Evolutionary conservation across 345 rosid species (phyloP).

Genomic region (Salix caprea): DNA sequence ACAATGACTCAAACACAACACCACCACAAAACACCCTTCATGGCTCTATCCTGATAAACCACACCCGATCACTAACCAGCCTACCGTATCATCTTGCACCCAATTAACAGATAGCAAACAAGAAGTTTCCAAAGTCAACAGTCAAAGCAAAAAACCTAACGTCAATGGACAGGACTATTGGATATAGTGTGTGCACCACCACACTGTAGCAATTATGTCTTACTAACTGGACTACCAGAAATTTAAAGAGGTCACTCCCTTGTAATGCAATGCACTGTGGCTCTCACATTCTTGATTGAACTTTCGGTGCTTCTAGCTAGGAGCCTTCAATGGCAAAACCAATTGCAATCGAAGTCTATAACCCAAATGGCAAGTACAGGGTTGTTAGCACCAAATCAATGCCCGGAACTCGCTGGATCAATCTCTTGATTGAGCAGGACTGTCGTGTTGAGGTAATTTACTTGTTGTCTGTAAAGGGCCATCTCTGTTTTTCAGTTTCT

Average conservation of each 20-base stretch:
- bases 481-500: not conserved
- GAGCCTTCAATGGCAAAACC: slow-evolving; percentile 75
- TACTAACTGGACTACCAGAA: slow-evolving; percentile 3
- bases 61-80: not conserved
- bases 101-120: not conserved
- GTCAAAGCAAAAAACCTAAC: not conserved
- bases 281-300: not conserved
- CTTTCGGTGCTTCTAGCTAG: not conserved
- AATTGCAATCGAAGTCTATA: slow-evolving; percentile 80
- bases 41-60: slow-evolving; percentile 1
- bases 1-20: not conserved
- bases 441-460: slow-evolving; percentile 79
- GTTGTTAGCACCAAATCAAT: slow-evolving; percentile 91
- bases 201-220: not conserved
- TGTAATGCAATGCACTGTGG: not conserved
- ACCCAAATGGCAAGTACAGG: slow-evolving; percentile 87
- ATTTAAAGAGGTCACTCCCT: slow-evolving; percentile 3
- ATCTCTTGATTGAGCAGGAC: slow-evolving; percentile 80
- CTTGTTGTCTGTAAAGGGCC: not conserved
- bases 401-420: slow-evolving; percentile 99
- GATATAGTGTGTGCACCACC: not conserved
- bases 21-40: not conserved
- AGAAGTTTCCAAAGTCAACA: not conserved
- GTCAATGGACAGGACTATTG: not conserved
- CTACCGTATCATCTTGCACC: not conserved